These are phyloP conservation scores for Suillus spraguei DNA, from an alignment of 768 basidiomycete genomes.

Conservation along the genomic window DNA sequence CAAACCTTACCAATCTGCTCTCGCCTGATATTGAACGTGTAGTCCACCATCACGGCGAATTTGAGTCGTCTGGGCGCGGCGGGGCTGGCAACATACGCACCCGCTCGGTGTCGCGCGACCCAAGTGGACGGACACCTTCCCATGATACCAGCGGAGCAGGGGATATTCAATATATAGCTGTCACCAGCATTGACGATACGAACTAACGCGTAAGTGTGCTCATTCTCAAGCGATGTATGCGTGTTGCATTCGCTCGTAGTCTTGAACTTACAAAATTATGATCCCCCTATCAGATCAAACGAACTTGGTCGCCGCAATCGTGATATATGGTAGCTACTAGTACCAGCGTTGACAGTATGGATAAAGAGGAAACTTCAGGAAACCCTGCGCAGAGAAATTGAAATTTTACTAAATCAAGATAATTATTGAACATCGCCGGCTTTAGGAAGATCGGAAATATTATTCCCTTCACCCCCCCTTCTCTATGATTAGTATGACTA, in stretches of 20 bases:
- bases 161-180: neutral
- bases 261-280: conserved; percentile 11
- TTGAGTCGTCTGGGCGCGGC: conserved; percentile 56
- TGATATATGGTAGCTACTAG: too few relatives aligned
- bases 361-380: too few relatives aligned
- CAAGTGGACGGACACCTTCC: conserved; percentile 24
- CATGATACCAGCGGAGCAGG: conserved; percentile 28
- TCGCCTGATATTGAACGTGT: conserved; percentile 43
- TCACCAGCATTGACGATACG: too few relatives aligned
- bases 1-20: conserved; percentile 49
- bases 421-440: too few relatives aligned
- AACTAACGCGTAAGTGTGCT: neutral
- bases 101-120: conserved; percentile 36
- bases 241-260: neutral
- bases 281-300: conserved; percentile 29
- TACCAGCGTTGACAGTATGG: too few relatives aligned
- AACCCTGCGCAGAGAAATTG: too few relatives aligned
- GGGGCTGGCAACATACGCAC: conserved; percentile 62
- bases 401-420: too few relatives aligned
- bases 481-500: too few relatives aligned
- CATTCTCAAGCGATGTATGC: conserved; percentile 42
- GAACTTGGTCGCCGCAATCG: too few relatives aligned
- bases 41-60: conserved; percentile 27
- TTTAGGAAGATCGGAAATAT: too few relatives aligned
- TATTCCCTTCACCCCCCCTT: too few relatives aligned